Conservation (phyloP, 1,284 basidiomycete species). For the Ustilago esculenta region DNA sequence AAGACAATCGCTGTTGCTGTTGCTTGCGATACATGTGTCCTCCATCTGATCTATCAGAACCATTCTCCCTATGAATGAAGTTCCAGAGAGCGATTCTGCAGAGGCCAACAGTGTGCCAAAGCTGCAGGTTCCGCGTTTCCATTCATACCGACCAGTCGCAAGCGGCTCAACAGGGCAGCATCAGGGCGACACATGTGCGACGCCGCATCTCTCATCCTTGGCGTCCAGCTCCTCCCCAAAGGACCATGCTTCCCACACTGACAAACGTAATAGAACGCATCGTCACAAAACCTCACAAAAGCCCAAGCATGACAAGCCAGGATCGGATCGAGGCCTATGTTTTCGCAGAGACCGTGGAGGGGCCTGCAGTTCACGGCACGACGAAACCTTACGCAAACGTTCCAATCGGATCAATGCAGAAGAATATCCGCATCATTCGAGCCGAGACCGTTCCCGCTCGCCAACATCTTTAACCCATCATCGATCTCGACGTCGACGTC, state of each 20-base stretch:
- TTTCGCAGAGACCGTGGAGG: not conserved
- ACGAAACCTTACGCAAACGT: not conserved
- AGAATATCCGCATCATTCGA: not conserved
- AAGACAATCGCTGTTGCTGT: no score
- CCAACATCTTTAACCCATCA: not conserved
- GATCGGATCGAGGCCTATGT: not conserved
- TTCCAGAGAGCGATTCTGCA: constrained; percentile 5
- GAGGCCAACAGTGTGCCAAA: not conserved
- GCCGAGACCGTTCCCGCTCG: constrained; percentile 2
- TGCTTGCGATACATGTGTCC: not conserved
- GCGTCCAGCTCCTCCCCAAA: no score
- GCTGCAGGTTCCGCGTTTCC: constrained; percentile 11
- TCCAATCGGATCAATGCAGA: not conserved
- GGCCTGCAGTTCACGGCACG: not conserved
- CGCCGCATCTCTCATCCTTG: no score
- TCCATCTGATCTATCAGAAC: constrained; percentile 26
- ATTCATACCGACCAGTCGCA: constrained; percentile 2
- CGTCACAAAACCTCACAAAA: not conserved
- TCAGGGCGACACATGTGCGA: not conserved
- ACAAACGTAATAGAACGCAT: not conserved
- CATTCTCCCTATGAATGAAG: constrained; percentile 20
- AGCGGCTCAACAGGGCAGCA: constrained; percentile 3
- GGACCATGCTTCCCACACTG: not conserved
- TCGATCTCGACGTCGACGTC: not conserved
- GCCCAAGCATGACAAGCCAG: not conserved